phyloP scores from a whole-genome alignment of 352 stramenopile genomes.

The Phytophthora vignae region DNA sequence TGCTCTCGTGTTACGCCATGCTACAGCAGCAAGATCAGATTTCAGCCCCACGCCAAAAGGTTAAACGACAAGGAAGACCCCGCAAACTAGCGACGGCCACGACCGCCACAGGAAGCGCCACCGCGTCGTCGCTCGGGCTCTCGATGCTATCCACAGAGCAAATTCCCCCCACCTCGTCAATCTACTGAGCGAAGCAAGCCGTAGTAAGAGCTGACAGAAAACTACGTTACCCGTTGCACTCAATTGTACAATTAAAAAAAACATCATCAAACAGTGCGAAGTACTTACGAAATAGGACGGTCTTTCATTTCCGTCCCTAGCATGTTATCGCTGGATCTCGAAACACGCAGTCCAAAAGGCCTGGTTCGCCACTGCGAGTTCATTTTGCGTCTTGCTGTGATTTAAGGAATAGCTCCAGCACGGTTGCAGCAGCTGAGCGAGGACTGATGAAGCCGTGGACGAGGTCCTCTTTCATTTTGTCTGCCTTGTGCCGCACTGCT shows the following conservation, averaged over 20 bases:
- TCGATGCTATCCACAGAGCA: conserved; percentile 69
- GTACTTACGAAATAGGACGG: neutral
- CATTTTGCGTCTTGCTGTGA: conserved; percentile 43
- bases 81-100: conserved; percentile 23
- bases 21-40: conserved; percentile 59
- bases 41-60: conserved; percentile 33
- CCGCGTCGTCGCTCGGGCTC: conserved; percentile 39
- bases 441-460: conserved; percentile 72
- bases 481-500: conserved; percentile 54
- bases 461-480: conserved; percentile 70
- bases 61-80: conserved; percentile 26
- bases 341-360: neutral
- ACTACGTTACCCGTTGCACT: conserved; percentile 20
- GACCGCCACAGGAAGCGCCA: conserved; percentile 26
- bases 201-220: conserved; percentile 1
- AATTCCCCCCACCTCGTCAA: conserved; percentile 58
- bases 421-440: conserved; percentile 61
- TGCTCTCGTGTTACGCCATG: conserved; percentile 79
- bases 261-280: conserved; percentile 15
- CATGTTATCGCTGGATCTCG: neutral
- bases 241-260: conserved; percentile 39
- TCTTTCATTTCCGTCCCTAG: neutral
- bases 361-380: neutral
- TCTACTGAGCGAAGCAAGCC: conserved; percentile 51
- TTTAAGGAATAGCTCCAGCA: conserved; percentile 71